Evolutionary conservation across 2,329 filamentous ascomycete genomes (phyloP), one percentile per base, ranked within the genome.

Genomic region (Pseudogymnoascus sp.): DNA sequence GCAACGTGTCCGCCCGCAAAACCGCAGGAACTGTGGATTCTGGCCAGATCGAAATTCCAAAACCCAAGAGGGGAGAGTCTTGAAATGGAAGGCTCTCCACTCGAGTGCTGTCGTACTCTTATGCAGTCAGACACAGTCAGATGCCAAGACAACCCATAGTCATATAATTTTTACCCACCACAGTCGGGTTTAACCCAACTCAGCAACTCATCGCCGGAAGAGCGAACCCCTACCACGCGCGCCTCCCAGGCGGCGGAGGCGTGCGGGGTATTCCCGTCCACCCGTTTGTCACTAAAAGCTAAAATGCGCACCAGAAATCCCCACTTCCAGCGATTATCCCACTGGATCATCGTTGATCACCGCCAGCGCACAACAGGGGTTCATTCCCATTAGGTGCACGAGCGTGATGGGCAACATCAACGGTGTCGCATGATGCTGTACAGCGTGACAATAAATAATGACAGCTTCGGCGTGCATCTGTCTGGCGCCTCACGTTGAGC

Each of bases 371-470:
- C 25, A 54, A 12, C 43, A 54, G 25, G 43, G 25, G 25, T 54
- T 54, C 43, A 54, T 54, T 54, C 25, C 43, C 25, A 54, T 54
- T 54, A 54, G 25, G 43, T 54, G 43, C 25, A 54, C 25, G 43
- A 33, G n/a, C 43, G 25, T 54, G 2, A 18, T 11, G 25, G 25
- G 43, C 43, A 18, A 33, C 43, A 54, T 8, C 8, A 12, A 12
- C 43, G 7, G 12, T n/a, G 25, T 33, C 25, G 25, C 43, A 54
- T 54, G 2, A 54, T 33, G 25, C 43, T 33, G 43, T 54, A 22
- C 43, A n/a, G 43, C 43, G 25, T 30, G 4, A 25, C 20, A 28
- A 20, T 25, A 9, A 22, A 47, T 6, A 8, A 47, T 47, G 6
- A 2, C 41, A 12, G 25, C 43, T 54, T 54, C 43, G 7, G 25